Evolutionary conservation across 768 basidiomycete species (phyloP).

Genomic region (Pleurotus sapidus): DNA sequence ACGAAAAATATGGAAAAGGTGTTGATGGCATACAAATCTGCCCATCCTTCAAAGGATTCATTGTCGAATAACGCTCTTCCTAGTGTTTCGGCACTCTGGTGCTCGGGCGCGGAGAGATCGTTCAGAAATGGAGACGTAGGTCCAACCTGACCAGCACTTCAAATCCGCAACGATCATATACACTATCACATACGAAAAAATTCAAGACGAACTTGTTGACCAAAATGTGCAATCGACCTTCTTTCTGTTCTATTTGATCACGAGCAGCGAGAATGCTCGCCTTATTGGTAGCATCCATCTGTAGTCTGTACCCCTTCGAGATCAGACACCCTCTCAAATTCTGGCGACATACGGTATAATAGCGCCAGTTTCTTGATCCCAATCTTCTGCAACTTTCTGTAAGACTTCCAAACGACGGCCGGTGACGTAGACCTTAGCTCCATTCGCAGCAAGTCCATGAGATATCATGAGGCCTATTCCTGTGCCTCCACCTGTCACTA

Average conservation of each 20-base stretch:
- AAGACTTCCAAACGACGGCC: constrained; percentile 67
- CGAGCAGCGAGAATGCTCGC: constrained; percentile 60
- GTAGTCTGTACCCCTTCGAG: constrained; percentile 35
- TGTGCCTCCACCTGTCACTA: constrained; percentile 54
- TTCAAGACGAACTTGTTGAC: constrained; percentile 70
- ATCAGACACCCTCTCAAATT: neutral
- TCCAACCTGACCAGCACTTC: constrained; percentile 74
- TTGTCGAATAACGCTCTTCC: constrained; percentile 69
- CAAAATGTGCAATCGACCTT: constrained; percentile 74
- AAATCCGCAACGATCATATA: neutral
- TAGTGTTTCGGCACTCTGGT: constrained; percentile 60
- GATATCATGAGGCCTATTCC: constrained; percentile 66
- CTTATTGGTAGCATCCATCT: constrained; percentile 73
- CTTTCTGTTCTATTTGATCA: constrained; percentile 48
- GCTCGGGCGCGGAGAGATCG: constrained; percentile 52
- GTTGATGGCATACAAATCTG: constrained; percentile 61
- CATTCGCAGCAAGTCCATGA: constrained; percentile 69
- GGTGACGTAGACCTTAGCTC: constrained; percentile 80
- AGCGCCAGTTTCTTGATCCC: constrained; percentile 43
- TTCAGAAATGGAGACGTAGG: constrained; percentile 59
- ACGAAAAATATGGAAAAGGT: constrained; percentile 77
- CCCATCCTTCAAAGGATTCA: constrained; percentile 64
- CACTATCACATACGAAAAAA: neutral
- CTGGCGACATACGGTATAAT: constrained; percentile 55
- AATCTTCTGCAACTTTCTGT: constrained; percentile 48